Conservation (phyloP, 257 asterid species). For the Jacaranda mimosifolia region DNA sequence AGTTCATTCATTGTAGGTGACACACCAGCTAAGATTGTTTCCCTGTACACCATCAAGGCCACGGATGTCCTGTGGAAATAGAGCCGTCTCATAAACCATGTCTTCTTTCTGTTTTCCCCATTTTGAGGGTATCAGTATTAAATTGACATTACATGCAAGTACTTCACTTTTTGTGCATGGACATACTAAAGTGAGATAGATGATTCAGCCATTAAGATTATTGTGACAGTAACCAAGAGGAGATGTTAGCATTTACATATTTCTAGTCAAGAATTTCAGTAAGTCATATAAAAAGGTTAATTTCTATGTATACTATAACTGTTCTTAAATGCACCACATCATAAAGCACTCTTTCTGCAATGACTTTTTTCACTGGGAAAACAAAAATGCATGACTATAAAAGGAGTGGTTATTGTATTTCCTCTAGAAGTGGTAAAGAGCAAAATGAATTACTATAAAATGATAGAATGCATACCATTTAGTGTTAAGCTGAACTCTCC, state of each 20-base stretch:
- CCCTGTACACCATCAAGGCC: conserved; percentile 90
- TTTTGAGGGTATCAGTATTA: conserved; percentile 10
- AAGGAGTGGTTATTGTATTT: conserved; percentile 19
- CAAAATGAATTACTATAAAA: conserved; percentile 21
- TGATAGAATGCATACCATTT: conserved; percentile 67
- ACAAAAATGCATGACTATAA: neutral
- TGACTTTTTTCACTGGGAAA: conserved; percentile 8
- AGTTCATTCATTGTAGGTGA: conserved; percentile 78
- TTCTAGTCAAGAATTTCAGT: conserved; percentile 4
- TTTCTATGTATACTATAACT: neutral
- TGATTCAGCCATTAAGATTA: conserved; percentile 8
- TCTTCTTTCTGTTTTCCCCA: conserved; percentile 20
- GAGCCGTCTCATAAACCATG: conserved; percentile 35
- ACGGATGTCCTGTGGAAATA: conserved; percentile 87
- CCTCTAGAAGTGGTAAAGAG: conserved; percentile 10
- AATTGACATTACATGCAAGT: conserved; percentile 17
- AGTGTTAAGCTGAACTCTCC: conserved; percentile 74
- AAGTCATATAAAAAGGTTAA: conserved; percentile 1
- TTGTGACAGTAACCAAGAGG: conserved; percentile 17
- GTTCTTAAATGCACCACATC: neutral
- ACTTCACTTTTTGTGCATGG: conserved; percentile 4
- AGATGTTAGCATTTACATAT: neutral
- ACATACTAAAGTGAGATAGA: conserved; percentile 3
- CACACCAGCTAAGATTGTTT: conserved; percentile 78
- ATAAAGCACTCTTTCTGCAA: neutral